Evolutionary conservation across 768 basidiomycete species (phyloP).

Genomic region (Rhizopogon roseolus): DNA sequence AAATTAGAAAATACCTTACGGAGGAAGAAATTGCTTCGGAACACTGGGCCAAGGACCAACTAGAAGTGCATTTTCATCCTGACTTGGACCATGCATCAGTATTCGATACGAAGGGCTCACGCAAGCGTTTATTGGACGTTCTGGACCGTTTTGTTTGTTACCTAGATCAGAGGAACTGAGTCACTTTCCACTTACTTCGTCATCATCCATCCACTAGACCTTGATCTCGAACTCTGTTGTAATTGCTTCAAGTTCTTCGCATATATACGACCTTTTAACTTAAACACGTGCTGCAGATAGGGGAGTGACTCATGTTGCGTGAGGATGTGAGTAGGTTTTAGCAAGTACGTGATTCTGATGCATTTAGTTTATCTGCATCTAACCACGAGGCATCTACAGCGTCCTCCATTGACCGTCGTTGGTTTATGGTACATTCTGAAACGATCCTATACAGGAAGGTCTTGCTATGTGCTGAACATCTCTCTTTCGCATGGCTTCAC

Average conservation of each 20-base stretch:
- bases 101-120: conserved; percentile 24
- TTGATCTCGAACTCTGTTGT: background rate
- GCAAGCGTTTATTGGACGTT: conserved; percentile 26
- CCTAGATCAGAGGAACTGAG: conserved; percentile 1
- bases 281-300: background rate
- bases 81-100: conserved; percentile 38
- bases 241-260: no score
- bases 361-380: background rate
- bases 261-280: no score
- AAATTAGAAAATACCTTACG: conserved; percentile 37
- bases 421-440: background rate
- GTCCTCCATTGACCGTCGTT: background rate
- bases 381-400: background rate
- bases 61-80: conserved; percentile 37
- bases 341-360: background rate
- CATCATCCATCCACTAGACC: background rate
- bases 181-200: background rate
- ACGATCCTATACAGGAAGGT: background rate
- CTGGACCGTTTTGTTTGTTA: conserved; percentile 24
- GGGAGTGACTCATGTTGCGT: background rate
- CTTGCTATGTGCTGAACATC: background rate
- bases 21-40: conserved; percentile 13
- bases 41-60: conserved; percentile 22
- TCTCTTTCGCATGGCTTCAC: background rate
- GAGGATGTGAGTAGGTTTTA: background rate